Conservation (phyloP, 1,284 basidiomycete genomes). For the Amylostereum chailletii region DNA sequence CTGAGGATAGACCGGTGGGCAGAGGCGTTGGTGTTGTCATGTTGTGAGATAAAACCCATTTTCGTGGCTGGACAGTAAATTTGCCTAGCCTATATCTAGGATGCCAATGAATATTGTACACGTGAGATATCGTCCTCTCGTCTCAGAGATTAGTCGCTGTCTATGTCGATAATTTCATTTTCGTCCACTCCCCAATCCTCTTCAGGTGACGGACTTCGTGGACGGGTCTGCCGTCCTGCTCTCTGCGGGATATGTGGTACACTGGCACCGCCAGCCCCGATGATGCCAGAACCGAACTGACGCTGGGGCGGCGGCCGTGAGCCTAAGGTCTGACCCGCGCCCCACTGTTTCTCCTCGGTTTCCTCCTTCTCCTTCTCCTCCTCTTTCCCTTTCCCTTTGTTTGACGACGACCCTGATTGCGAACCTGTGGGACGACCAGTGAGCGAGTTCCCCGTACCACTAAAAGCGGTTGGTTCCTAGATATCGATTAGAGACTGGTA, state of each 20-base stretch:
- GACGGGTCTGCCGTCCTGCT: conserved; percentile 23
- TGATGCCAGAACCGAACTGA: conserved; percentile 17
- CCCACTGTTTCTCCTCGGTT: conserved; percentile 34
- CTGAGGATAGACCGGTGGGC: conserved; percentile 46
- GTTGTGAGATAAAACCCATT: conserved; percentile 30
- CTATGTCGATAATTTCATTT: conserved; percentile 60
- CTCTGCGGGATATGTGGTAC: conserved; percentile 37
- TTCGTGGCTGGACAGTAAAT: too few species aligned
- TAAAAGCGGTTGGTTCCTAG: conserved; percentile 54
- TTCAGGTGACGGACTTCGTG: conserved; percentile 53
- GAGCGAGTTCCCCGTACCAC: conserved; percentile 89
- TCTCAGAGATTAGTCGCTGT: conserved; percentile 40
- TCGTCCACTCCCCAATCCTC: conserved; percentile 68
- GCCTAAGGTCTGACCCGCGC: conserved; percentile 50
- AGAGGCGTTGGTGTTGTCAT: conserved; percentile 77
- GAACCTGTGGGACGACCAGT: conserved; percentile 32
- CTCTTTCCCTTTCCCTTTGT: conserved; percentile 51
- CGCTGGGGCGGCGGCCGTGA: conserved; percentile 25
- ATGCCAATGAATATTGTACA: too few species aligned
- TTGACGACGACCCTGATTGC: conserved; percentile 18
- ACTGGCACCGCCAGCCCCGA: conserved; percentile 45
- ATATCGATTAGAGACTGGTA: not conserved
- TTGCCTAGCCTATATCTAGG: too few species aligned
- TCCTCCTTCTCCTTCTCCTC: conserved; percentile 20
- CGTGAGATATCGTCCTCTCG: too few species aligned